Base-by-base conservation (phyloP, 2,329 filamentous ascomycete species). In the Chaetomiaceae sp. region DNA sequence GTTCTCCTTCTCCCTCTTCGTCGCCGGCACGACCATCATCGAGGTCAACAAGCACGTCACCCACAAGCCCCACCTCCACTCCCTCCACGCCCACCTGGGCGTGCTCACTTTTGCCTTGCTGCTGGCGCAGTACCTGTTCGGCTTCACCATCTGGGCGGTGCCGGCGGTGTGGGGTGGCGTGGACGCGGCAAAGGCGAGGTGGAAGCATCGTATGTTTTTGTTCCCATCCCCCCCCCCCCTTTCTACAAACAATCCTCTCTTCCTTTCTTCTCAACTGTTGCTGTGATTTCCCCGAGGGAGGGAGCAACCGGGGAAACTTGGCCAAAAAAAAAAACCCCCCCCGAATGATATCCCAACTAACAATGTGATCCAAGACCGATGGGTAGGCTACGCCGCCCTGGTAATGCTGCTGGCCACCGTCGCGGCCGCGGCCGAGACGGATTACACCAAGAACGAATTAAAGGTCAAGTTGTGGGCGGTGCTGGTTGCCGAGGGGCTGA, bases 81-180 rank as follows among this genome's bases (percentile, higher is more conserved):
- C 87, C 1, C 72, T 81, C 0, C 94, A 97, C 69, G 90, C 84
- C 8, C 87, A 89, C 63, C 76, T 97, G 8, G 94, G 92, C n/a
- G 75, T 92, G 48, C 73, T 81, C 37, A 89, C 89, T 3, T 86
- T 89, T 60, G 76, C 86, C 50, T 60, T 88, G 50, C 76, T 96
- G 6, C 67, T 84, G 10, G 62, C 87, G 1, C 94, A 97, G 72
- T 85, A 88, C 40, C 45, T 86, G 1, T 80, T 96, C 27, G 92
- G 94, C 14, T 81, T 95, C 58, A 87, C 89, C 29, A 89, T 94
- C 73, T 96, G 86, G 75, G 89, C 83, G 54, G 74, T 81, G 2
- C 91, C 91, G 0, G 65, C 66, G 0, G 63, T 95, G 1, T 95
- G 92, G 63, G 91, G 91, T 5, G 84, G 89, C 51, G 83, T 86